These are phyloP conservation scores for Fusarium vanettenii DNA, from an alignment of 2,329 filamentous ascomycete genomes.

Conservation along the genomic window DNA sequence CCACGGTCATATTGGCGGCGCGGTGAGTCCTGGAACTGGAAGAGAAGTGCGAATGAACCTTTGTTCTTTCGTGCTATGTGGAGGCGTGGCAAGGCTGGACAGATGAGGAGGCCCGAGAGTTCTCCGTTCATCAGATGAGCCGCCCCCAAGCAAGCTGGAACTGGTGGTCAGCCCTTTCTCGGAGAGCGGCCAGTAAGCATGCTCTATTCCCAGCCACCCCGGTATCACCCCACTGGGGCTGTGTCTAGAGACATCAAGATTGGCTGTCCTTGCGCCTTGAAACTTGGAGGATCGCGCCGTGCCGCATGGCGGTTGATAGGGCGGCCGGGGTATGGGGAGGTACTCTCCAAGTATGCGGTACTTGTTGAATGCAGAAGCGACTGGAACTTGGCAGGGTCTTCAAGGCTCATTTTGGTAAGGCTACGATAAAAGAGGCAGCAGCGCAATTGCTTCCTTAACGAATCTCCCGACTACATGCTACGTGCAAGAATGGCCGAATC, in stretches of 20 bases:
- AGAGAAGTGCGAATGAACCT: background rate
- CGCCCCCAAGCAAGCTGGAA: background rate
- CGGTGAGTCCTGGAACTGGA: background rate
- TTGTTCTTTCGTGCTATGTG: background rate
- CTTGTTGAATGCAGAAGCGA: background rate
- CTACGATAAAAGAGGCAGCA: background rate
- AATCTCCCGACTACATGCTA: background rate
- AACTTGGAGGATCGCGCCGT: background rate
- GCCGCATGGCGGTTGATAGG: background rate
- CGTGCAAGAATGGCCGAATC: background rate
- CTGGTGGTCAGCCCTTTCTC: background rate
- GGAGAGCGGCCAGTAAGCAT: background rate
- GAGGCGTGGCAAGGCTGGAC: background rate
- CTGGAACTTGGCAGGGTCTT: background rate
- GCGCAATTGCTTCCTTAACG: background rate
- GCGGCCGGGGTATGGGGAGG: background rate
- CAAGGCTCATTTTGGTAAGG: background rate
- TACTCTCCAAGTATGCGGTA: background rate
- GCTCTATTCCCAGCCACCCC: background rate
- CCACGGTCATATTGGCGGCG: background rate
- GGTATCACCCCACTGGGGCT: background rate
- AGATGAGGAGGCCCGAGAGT: background rate
- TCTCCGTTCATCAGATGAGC: background rate
- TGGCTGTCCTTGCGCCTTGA: background rate
- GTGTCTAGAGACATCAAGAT: background rate